These are phyloP conservation scores for Cadophora sp. DNA, from an alignment of 2,329 filamentous ascomycete genomes.

Conservation along the genomic window DNA sequence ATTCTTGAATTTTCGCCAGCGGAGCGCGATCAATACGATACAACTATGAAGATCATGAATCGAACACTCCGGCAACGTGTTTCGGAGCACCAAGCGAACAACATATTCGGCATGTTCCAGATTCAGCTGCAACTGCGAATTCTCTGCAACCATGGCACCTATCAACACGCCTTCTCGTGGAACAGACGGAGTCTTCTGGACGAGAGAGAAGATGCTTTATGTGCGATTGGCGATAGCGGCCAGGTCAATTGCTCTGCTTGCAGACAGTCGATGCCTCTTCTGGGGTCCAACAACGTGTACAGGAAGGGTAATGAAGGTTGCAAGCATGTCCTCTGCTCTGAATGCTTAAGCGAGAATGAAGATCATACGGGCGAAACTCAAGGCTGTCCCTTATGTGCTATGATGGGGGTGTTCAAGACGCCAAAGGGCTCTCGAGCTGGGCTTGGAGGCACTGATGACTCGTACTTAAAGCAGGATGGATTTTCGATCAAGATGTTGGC, in stretches of 20 bases:
- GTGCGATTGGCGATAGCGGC: neutral
- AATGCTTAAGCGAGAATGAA: neutral
- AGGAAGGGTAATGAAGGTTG: neutral
- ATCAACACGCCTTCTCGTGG: constrained; percentile 4
- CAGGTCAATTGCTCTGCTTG: constrained; percentile 3
- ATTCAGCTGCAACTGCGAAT: neutral
- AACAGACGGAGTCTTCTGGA: neutral
- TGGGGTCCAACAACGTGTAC: neutral
- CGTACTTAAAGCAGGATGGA: neutral
- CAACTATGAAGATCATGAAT: neutral
- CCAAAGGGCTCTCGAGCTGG: neutral
- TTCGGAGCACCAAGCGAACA: constrained; percentile 26
- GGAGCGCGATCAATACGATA: neutral
- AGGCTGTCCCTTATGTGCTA: neutral
- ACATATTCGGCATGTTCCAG: constrained; percentile 23
- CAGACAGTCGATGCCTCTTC: constrained; percentile 5
- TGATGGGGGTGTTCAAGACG: neutral
- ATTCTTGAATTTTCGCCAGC: neutral
- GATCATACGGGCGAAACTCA: neutral
- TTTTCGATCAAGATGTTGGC: constrained; percentile 1
- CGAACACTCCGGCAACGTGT: neutral
- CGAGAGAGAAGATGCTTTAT: constrained; percentile 4
- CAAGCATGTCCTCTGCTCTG: neutral
- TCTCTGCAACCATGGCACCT: constrained; percentile 7
- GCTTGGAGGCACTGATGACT: neutral